Conservation (phyloP, 441 rosid species). For the Sinapis alba region DNA sequence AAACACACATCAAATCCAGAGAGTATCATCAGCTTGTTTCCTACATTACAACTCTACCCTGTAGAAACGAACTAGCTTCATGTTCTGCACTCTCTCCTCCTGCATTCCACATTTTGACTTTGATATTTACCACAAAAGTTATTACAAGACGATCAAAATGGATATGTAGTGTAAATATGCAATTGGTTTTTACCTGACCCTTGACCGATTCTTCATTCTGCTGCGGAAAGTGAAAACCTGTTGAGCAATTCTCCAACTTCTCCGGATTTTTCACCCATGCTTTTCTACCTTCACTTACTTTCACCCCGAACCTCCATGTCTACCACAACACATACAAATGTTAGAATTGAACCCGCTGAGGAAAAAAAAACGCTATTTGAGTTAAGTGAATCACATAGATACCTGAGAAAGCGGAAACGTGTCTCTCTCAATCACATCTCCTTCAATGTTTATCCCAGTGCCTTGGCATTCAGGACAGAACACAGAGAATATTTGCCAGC, state of each 20-base stretch:
- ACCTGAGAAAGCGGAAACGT: conserved; percentile 83
- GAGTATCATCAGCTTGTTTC: not conserved
- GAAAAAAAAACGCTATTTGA: not conserved
- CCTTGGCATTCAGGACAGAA: conserved; percentile 99
- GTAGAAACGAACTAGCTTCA: conserved; percentile 73
- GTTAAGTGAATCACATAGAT: conserved; percentile 14
- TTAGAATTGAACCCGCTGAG: not conserved
- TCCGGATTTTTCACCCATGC: conserved; percentile 95
- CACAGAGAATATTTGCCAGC: conserved; percentile 54
- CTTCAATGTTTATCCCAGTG: conserved; percentile 63
- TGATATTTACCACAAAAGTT: not conserved
- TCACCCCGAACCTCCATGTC: conserved; percentile 66
- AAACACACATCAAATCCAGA: not conserved
- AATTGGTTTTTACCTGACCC: conserved; percentile 46
- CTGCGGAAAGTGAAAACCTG: conserved; percentile 73
- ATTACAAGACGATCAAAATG: not conserved
- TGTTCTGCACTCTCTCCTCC: conserved; percentile 61
- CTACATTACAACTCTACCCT: conserved; percentile 43
- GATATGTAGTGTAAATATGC: too few species aligned
- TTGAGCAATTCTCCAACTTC: conserved; percentile 72
- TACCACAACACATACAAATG: conserved; percentile 41
- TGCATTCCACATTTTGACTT: conserved; percentile 24
- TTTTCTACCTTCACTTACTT: conserved; percentile 75
- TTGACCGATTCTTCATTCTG: conserved; percentile 37
- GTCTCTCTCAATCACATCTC: conserved; percentile 66